Evolutionary conservation across 106 monocot species (phyloP), one percentile per base, ranked within the genome.

Genomic region (Alisma plantagoaquatica): DNA sequence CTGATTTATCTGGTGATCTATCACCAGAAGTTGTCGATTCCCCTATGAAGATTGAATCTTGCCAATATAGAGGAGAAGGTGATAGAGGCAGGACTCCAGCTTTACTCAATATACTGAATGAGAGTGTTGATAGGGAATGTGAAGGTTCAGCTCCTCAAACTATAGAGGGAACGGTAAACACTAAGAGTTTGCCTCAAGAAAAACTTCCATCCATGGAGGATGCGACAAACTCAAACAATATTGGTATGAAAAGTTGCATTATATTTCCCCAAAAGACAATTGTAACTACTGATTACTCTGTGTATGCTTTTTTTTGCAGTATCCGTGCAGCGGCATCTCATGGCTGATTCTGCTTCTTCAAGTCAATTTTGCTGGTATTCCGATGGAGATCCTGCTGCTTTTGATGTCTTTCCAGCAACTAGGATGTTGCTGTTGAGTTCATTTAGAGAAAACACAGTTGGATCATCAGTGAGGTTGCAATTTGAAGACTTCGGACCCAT

Each of bases 401-500:
- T 91, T 71, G 72, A 82, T 72, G 81, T 98, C 8, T 79, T 74
- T 24, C 35, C 72, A 38, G 90, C 85, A 49, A 79, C 90, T 41
- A 90, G 82, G 49, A 62, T 77, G 57, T 77, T 98, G 20, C 90
- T 81, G 79, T 33, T 90, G n/a, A 69, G 85, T 76, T 79, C 67
- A 43, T 71, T 82, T 58, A 82, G 89, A 31, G 57, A 49, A 59
- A 71, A 72, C 67, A 76, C 72, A 11, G 66, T 82, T 63, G 98
- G 90, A 66, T 31, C 57, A 42, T 32, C 56, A 46, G 62, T 98
- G 19, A 79, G 74, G 43, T 63, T 71, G 49, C 70, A 72, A 21
- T 86, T 98, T 74, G 85, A 90, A 60, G 79, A 86, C 27, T 98
- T 98, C 67, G 98, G 98, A 64, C 72, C 78, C 26, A n/a, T 98